These are phyloP conservation scores for Amesomyces nigricolor DNA, from an alignment of 2,329 filamentous ascomycete genomes.

Conservation along the genomic window DNA sequence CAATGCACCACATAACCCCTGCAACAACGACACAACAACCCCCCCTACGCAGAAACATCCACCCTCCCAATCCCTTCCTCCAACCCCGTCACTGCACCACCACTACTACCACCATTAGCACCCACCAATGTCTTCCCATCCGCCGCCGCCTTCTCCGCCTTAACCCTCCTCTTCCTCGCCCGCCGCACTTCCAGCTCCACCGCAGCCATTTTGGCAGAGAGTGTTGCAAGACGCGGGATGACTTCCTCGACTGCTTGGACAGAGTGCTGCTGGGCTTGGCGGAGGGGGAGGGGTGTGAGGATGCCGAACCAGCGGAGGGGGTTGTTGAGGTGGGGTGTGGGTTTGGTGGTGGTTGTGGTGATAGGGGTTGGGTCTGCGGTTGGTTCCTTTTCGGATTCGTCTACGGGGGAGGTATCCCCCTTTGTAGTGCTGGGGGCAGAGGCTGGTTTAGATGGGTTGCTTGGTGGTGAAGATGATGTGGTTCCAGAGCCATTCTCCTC, in stretches of 20 bases:
- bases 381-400: background rate
- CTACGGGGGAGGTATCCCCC: background rate
- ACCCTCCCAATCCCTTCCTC: slow-evolving; percentile 3
- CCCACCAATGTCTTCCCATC: slow-evolving; percentile 22
- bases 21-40: background rate
- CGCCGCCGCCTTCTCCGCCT: slow-evolving; percentile 36
- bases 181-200: slow-evolving; percentile 65
- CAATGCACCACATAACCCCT: no score
- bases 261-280: slow-evolving; percentile 55
- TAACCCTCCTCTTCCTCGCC: slow-evolving; percentile 50
- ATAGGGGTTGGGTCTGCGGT: no score
- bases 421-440: background rate
- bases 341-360: slow-evolving; percentile 7
- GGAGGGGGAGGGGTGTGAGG: slow-evolving; percentile 47
- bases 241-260: slow-evolving; percentile 50
- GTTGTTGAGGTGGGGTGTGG: slow-evolving; percentile 33
- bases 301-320: slow-evolving; percentile 56
- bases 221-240: slow-evolving; percentile 50
- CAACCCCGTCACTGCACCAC: background rate
- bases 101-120: no score
- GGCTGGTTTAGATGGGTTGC: no score
- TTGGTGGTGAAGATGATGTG: no score
- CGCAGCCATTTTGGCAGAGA: slow-evolving; percentile 56
- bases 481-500: background rate
- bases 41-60: background rate